These are phyloP conservation scores for Lasiosphaeriaceae sp. DNA, from an alignment of 495 filamentous ascomycete species.

Conservation along the genomic window DNA sequence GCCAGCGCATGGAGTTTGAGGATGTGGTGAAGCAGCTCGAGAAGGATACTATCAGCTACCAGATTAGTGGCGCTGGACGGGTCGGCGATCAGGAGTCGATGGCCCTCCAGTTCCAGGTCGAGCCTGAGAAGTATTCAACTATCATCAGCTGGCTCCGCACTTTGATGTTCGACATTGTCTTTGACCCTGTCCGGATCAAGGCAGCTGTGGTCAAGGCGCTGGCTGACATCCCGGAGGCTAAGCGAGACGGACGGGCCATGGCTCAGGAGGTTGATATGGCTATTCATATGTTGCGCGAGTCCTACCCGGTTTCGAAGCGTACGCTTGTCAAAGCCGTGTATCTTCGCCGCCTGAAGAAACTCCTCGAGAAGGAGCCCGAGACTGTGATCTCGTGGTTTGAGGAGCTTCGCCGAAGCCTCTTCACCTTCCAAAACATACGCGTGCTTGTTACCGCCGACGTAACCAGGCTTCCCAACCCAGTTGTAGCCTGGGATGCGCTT, in stretches of 20 bases:
- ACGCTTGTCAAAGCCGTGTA: slow-evolving; percentile 88
- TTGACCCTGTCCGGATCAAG: slow-evolving; percentile 74
- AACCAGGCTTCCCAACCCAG: slow-evolving; percentile 68
- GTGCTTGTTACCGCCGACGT: slow-evolving; percentile 80
- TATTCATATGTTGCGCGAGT: slow-evolving; percentile 69
- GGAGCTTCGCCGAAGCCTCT: slow-evolving; percentile 66
- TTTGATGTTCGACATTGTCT: slow-evolving; percentile 82
- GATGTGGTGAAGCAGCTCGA: slow-evolving; percentile 86
- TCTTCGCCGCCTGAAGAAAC: slow-evolving; percentile 73
- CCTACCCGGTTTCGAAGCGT: slow-evolving; percentile 68
- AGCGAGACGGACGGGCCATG: slow-evolving; percentile 83
- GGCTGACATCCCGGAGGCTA: slow-evolving; percentile 88
- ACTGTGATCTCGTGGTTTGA: slow-evolving; percentile 71
- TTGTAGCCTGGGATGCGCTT: slow-evolving; percentile 78
- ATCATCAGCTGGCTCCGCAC: slow-evolving; percentile 81
- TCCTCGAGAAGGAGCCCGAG: slow-evolving; percentile 68
- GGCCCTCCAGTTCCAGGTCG: slow-evolving; percentile 75
- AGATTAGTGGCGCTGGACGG: slow-evolving; percentile 58
- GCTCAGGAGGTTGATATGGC: slow-evolving; percentile 70
- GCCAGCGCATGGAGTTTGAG: slow-evolving; percentile 79
- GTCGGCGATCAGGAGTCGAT: slow-evolving; percentile 78
- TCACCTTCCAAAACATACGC: slow-evolving; percentile 77
- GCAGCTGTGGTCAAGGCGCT: slow-evolving; percentile 83
- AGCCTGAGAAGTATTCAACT: slow-evolving; percentile 79
- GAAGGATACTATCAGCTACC: slow-evolving; percentile 82